Evolutionary conservation across 2,329 filamentous ascomycete genomes (phyloP).

Genomic region (Phyllosticta paracitricarpa): DNA sequence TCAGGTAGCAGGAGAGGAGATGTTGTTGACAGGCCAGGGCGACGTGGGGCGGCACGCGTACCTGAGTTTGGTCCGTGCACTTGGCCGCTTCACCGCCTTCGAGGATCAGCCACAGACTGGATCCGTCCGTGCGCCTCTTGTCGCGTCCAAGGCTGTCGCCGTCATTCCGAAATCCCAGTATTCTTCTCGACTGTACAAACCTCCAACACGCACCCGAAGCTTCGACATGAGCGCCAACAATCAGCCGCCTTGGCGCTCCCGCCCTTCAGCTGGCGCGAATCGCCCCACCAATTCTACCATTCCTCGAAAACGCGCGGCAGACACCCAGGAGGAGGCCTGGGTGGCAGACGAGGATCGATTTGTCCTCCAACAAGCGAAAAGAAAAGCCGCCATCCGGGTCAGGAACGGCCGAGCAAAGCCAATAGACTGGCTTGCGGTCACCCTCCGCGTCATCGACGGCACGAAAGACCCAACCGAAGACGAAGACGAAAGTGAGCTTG

Average conservation of each 20-base stretch:
- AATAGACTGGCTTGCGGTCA: conserved; percentile 90
- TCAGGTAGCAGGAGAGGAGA: not conserved
- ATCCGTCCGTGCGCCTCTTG: not conserved
- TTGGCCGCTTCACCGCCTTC: not conserved
- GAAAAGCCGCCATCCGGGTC: conserved; percentile 91
- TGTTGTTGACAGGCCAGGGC: not conserved
- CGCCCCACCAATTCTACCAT: conserved; percentile 24
- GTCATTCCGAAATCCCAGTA: not conserved
- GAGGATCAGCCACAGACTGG: not conserved
- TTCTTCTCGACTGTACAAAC: not conserved
- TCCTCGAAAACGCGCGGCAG: conserved; percentile 33
- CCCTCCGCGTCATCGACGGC: conserved; percentile 75
- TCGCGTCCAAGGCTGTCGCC: not conserved
- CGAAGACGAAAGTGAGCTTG: conserved; percentile 67
- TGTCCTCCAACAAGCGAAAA: conserved; percentile 92
- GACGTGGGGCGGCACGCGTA: not conserved
- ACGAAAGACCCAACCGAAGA: conserved; percentile 73
- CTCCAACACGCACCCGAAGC: not conserved
- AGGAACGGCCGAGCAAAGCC: conserved; percentile 83
- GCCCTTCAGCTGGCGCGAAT: conserved; percentile 16
- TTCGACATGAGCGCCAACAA: conserved; percentile 23
- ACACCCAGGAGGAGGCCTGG: conserved; percentile 50
- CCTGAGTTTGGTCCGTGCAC: not conserved
- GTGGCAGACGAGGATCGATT: conserved; percentile 94
- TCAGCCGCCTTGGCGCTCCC: conserved; percentile 24